phyloP scores from a whole-genome alignment of 2,329 filamentous ascomycete genomes.

The Aspergillus luchuensis region DNA sequence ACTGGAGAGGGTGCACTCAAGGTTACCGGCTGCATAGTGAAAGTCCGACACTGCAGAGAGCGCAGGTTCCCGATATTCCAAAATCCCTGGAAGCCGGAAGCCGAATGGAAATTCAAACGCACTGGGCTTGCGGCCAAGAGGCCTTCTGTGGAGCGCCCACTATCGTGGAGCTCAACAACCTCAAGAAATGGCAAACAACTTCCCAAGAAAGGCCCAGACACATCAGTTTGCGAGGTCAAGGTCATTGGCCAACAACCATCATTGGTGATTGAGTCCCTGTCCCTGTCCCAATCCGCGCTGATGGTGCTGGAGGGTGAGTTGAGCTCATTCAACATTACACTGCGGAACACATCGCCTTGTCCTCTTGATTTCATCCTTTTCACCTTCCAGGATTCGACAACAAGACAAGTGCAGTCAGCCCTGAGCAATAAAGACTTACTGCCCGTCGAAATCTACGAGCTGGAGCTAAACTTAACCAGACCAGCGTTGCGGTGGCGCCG shows the following conservation, averaged over 20 bases:
- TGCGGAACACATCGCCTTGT: constrained; percentile 76
- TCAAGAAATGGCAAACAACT: constrained; percentile 39
- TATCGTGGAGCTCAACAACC: constrained; percentile 47
- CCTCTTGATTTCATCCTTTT: constrained; percentile 83
- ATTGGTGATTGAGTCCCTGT: constrained; percentile 72
- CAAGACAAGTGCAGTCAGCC: constrained; percentile 72
- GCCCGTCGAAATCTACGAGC: constrained; percentile 78
- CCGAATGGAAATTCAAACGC: constrained; percentile 73
- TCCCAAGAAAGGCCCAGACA: constrained; percentile 38
- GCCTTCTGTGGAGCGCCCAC: constrained; percentile 48
- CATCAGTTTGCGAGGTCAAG: constrained; percentile 57
- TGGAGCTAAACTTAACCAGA: constrained; percentile 76
- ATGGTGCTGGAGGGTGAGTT: constrained; percentile 93
- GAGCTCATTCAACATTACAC: constrained; percentile 72
- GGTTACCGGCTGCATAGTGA: constrained; percentile 76
- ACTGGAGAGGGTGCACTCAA: constrained; percentile 67
- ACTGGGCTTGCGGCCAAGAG: constrained; percentile 66
- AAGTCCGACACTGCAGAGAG: constrained; percentile 78
- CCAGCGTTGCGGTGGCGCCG: constrained; percentile 64
- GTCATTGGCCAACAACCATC: constrained; percentile 80
- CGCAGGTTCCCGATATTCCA: constrained; percentile 82
- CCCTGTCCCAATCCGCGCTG: constrained; percentile 77
- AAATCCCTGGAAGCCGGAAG: constrained; percentile 71
- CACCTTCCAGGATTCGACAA: constrained; percentile 87
- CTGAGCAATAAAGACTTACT: constrained; percentile 75